Percentiles rank a stretch among this genome's conserved stretches.
phyloP scores from a whole-genome alignment of 495 filamentous ascomycete genomes.

The Amniculicola lignicola region DNA sequence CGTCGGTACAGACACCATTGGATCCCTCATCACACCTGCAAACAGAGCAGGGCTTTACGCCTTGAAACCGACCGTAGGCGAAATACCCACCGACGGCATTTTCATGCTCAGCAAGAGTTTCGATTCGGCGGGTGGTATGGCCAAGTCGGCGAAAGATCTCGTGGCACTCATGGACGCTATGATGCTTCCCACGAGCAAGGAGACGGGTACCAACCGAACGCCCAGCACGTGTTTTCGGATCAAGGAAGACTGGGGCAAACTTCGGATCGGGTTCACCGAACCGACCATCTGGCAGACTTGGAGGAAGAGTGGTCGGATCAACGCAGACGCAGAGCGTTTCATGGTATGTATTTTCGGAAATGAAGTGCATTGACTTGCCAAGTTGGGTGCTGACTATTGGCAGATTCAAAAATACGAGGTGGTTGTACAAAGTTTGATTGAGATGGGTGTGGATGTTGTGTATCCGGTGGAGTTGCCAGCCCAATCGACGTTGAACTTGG shows the following conservation, averaged over 20 bases:
- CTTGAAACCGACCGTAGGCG: conserved; percentile 36
- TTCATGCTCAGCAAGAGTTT: conserved; percentile 34
- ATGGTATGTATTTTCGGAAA: conserved; percentile 23
- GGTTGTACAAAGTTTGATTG: conserved; percentile 27
- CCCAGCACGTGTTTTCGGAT: conserved; percentile 25
- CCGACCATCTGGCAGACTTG: conserved; percentile 30
- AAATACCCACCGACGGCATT: conserved; percentile 34
- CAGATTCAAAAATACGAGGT: conserved; percentile 33
- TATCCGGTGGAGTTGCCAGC: conserved; percentile 31
- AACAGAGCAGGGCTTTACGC: conserved; percentile 38
- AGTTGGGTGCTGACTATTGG: conserved; percentile 7
- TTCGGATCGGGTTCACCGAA: conserved; percentile 32
- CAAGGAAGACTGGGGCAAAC: conserved; percentile 29
- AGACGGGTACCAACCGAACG: conserved; percentile 9
- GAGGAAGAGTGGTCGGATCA: conserved; percentile 31
- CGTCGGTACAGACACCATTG: conserved; percentile 38
- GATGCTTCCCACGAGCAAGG: conserved; percentile 30
- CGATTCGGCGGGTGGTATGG: conserved; percentile 37
- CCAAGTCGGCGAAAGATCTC: conserved; percentile 39
- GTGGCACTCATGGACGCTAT: conserved; percentile 35
- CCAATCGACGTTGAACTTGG: conserved; percentile 24
- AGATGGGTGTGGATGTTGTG: conserved; percentile 32
- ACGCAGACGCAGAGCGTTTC: conserved; percentile 31
- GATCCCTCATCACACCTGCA: conserved; percentile 38
- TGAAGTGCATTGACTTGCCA: not conserved